A percentile compares a stretch with the other conserved stretches of the same genome.
Evolutionary conservation across 2,329 filamentous ascomycete genomes (phyloP).

Genomic region (Fusarium compactum): DNA sequence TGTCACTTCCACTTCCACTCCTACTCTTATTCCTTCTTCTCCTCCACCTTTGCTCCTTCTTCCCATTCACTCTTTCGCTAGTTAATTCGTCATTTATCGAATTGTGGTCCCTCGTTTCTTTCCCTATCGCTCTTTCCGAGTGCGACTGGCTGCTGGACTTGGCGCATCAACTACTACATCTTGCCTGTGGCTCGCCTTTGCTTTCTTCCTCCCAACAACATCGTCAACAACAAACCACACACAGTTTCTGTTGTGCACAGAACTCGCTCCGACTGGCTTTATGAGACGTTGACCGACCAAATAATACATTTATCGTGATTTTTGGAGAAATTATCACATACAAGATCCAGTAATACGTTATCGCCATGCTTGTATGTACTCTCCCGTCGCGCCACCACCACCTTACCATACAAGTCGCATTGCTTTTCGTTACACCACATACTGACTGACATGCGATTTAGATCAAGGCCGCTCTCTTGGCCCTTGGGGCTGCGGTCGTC

Average conservation of each 20-base stretch:
- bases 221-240: slow-evolving; percentile 12
- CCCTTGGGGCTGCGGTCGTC: slow-evolving; percentile 64
- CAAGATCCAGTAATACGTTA: slow-evolving; percentile 15
- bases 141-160: slow-evolving; percentile 10
- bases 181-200: slow-evolving; percentile 4
- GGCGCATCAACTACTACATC: slow-evolving; percentile 15
- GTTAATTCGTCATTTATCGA: slow-evolving; percentile 10
- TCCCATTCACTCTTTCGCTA: slow-evolving; percentile 28
- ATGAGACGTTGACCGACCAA: slow-evolving; percentile 1
- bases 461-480: slow-evolving; percentile 62
- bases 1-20: slow-evolving; percentile 5
- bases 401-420: neutral
- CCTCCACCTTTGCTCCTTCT: slow-evolving; percentile 18
- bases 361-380: slow-evolving; percentile 47
- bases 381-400: neutral
- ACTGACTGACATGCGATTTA: slow-evolving; percentile 40
- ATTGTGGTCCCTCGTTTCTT: slow-evolving; percentile 38
- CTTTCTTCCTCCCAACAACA: neutral
- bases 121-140: slow-evolving; percentile 43
- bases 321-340: slow-evolving; percentile 19
- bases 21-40: neutral
- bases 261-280: slow-evolving; percentile 10
- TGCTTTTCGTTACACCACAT: neutral
- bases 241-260: slow-evolving; percentile 13
- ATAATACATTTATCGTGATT: slow-evolving; percentile 15